Evolutionary conservation across 2,329 filamentous ascomycete species (phyloP), one percentile per base, ranked within the genome.

Genomic region (Colletotrichum tamarilloi): DNA sequence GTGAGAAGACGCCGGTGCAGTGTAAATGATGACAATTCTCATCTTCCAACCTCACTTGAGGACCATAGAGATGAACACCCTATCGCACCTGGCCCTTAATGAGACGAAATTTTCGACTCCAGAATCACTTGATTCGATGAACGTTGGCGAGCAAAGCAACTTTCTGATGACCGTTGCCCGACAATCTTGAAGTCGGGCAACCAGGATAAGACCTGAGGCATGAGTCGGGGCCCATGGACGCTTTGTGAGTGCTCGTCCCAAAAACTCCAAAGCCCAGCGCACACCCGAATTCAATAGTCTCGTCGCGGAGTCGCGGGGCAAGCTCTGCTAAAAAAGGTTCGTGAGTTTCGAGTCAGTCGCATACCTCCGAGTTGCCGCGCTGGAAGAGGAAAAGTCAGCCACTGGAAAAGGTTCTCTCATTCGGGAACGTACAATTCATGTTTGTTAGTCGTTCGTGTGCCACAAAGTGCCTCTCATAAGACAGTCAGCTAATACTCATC

Each of bases 341-440:
- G 46, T 32, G 56, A 49, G 56, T 46, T 24, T 60, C 46, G 66
- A 70, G 59, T 73, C 70, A 73, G 69, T 59, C 8, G 14, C 65
- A 58, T 24, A 58, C 52, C 46, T 53, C 32, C 14, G 38, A 58
- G 38, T 38, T 32, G 69, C 59, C 49, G 38, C 42, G 26, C 58
- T 46, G 32, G 69, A 42, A 42, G 16, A 42, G 52, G n/a, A 30
- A 52, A 69, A 26, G 52, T 66, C 56, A 62, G 67, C 42, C 35
- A 68, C 53, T 46, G 53, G 30, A 7, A n/a, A 62, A 30, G 28
- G 26, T 52, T 62, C 60, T 60, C 32, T 16, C 12, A 38, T 49
- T 32, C 55, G 30, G 60, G 65, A 19, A 58, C 49, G 52, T 63
- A 53, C 26, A 57, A 55, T 55, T 65, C 42, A 42, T 32, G 30